Evolutionary conservation across 2,329 filamentous ascomycete genomes (phyloP), one percentile per base, ranked within the genome.

Genomic region (Lecanosticta acicola): DNA sequence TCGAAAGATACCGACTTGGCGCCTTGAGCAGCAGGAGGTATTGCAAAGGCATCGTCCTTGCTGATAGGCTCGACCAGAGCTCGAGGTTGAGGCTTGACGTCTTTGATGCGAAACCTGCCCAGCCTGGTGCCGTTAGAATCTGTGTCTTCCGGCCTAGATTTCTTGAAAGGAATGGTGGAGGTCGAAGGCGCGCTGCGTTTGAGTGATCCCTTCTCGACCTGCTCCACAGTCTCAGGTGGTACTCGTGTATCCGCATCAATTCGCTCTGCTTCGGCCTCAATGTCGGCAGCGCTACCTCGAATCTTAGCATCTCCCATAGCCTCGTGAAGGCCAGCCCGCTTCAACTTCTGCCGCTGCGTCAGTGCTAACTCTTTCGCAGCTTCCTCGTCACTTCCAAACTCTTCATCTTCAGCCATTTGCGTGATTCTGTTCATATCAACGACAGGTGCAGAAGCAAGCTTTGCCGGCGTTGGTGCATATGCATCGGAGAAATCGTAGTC

Each of bases 401-500:
- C 46, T 10, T 61, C 58, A 7, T 68, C 64, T 24, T 70, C 67
- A 1, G 72, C 70, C 35, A 73, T 64, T n/a, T 71, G 66, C 18
- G 73, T 63, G 19, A 83, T 78, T 17, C 73, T 75, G 21, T 71
- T 69, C 56, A 87, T 83, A 55, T 90, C 83, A 3, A 88, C 80
- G 17, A 82, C 71, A 35, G 83, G 57, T 16, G 65, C 59, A 5
- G 60, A 52, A 3, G 58, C 56, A n/a, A 41, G 36, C 4, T 54
- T 51, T 10, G 36, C 26, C 29, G 34, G 29, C 11, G 34, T 35
- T 21, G 45, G 41, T 10, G 32, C 45, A 29, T 16, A 14, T 16
- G 34, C 41, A n/a, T 41, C 39, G 8, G 48, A 36, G 11, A 35
- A 39, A 13, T 55, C 41, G 29, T 48, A 41, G 9, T 41, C 40